phyloP scores from a whole-genome alignment of 768 basidiomycete genomes.

The Xerocomus brunneocitrinus region DNA sequence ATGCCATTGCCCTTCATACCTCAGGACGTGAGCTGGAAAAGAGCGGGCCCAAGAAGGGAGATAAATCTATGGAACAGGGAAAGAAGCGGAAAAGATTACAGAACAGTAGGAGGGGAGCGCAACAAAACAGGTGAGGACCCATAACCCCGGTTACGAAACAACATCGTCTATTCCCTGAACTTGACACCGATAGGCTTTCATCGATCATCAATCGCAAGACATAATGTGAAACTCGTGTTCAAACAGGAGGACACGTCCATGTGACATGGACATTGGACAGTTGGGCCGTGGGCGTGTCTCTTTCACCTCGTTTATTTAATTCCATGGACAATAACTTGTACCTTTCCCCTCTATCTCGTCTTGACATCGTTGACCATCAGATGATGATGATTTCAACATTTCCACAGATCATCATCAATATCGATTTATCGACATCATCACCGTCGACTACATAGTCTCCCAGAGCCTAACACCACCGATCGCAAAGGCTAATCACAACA shows the following conservation, averaged over 20 bases:
- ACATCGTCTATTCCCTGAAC: not conserved
- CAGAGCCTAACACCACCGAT: too few species aligned
- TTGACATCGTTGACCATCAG: not conserved
- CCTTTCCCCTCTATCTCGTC: not conserved
- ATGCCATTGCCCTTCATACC: slow-evolving; percentile 4
- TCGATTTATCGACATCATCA: not conserved
- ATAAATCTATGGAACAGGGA: too few species aligned
- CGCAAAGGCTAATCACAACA: not conserved
- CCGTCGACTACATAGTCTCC: too few species aligned
- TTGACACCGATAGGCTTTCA: not conserved
- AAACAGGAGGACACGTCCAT: not conserved
- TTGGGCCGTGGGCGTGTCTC: not conserved
- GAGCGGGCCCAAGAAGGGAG: not conserved
- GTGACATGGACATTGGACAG: not conserved
- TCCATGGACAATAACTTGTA: not conserved
- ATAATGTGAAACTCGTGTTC: not conserved
- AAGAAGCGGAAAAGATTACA: not conserved
- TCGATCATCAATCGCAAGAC: not conserved
- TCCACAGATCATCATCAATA: not conserved
- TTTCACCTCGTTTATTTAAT: not conserved
- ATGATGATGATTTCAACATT: not conserved
- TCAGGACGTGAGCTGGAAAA: not conserved
- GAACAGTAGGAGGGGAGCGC: not conserved
- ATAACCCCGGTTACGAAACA: not conserved
- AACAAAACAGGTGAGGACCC: not conserved